Conservation (phyloP, 2,329 filamentous ascomycete genomes). For the Penicillium sp. region DNA sequence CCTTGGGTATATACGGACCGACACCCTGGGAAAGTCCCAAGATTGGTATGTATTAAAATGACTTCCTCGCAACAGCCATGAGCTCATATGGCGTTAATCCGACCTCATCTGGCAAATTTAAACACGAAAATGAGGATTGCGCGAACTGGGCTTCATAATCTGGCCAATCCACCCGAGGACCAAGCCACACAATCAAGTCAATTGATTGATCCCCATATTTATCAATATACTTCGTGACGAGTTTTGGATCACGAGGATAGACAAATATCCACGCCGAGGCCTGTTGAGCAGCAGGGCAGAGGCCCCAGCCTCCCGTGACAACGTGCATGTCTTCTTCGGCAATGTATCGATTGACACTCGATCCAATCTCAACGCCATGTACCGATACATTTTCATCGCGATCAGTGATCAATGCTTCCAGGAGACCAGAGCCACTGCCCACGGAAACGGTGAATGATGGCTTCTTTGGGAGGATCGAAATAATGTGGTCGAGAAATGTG, state of each 20-base stretch:
- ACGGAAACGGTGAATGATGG: constrained; percentile 46
- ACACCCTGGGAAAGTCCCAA: neutral
- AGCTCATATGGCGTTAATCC: constrained; percentile 30
- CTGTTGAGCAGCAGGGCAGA: constrained; percentile 45
- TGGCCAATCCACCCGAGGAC: constrained; percentile 32
- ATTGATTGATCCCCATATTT: constrained; percentile 14
- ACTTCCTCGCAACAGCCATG: constrained; percentile 21
- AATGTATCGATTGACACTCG: constrained; percentile 49
- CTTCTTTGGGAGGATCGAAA: constrained; percentile 23
- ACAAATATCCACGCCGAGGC: constrained; percentile 55
- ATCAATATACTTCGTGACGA: constrained; percentile 50
- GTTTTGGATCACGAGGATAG: constrained; percentile 52
- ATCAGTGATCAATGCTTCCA: constrained; percentile 48
- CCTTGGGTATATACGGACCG: neutral
- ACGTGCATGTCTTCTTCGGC: constrained; percentile 42
- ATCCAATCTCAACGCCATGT: constrained; percentile 52
- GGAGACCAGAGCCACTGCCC: constrained; percentile 54
- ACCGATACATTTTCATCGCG: constrained; percentile 32
- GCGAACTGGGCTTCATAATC: constrained; percentile 33
- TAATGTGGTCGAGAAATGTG: constrained; percentile 21
- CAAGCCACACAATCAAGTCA: constrained; percentile 33
- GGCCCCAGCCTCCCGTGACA: constrained; percentile 49
- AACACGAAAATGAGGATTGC: constrained; percentile 20
- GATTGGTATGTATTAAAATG: neutral
- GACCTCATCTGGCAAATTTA: constrained; percentile 20